Base-by-base conservation (phyloP, 805 yeast genomes). In the Wickerhamomyces xylosicus region DNA sequence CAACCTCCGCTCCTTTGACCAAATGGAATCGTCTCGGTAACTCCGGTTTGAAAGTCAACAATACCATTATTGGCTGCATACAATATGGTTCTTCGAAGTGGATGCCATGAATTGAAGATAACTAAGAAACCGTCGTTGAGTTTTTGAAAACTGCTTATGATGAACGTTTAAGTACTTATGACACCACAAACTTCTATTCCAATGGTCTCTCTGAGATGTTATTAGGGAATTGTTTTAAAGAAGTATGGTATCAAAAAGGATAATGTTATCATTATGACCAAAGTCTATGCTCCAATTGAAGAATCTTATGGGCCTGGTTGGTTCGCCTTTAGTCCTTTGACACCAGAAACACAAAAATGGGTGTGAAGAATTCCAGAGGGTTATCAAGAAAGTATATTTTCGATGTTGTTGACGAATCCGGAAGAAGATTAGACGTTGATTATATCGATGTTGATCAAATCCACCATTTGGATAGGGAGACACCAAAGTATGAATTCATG, bases 51-150 rank as follows among this genome's bases (percentile, higher is more conserved):
- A n/a, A n/a, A n/a, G n/a, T n/a, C n/a, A n/a, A n/a, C n/a, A n/a
- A n/a, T n/a, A n/a, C n/a, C n/a, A 60, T 74, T 39, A 67, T 73
- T 9, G 81, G 80, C 7, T 72, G 76, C 46, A 72, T 73, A 79
- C 56, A 71, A 2, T 70, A 56, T 46, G 79, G 79, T 11, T 40
- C 41, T 15, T 67, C 66, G 43, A 33, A 38, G 3, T 69, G 72
- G 71, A 58, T 59, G 2, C 61, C 59, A 14, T 69, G 72, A 71
- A 63, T 67, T 31, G 44, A 63, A 35, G 71, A 66, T 17, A 74
- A 72, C 43, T 72, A 72, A 42, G 72, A 67, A 17, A 45, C 60
- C 45, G 62, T 68, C 10, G 66, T 71, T 41, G 45, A 44, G n/a
- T 54, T 69, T 17, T 47, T 72, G 53, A 71, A 71, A 46, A 62